These are phyloP conservation scores for Carex parvula DNA, from an alignment of 176 grass and related monocot genomes.

Conservation along the genomic window DNA sequence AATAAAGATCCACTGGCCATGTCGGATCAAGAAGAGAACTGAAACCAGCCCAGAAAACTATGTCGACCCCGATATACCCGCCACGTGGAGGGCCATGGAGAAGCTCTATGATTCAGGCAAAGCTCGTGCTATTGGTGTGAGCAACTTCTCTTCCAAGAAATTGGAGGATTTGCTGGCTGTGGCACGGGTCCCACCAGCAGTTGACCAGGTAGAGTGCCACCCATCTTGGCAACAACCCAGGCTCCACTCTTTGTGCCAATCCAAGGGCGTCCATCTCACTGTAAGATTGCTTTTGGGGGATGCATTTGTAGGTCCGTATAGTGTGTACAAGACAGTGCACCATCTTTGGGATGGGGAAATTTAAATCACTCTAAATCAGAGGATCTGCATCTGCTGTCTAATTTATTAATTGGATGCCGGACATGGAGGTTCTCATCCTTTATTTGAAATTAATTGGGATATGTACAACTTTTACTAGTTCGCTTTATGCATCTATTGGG, in stretches of 20 bases:
- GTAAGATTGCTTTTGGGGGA: slow-evolving; percentile 37
- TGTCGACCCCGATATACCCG: slow-evolving; percentile 34
- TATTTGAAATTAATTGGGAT: not conserved
- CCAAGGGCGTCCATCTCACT: slow-evolving; percentile 46
- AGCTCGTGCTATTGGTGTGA: slow-evolving; percentile 47
- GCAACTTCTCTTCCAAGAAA: slow-evolving; percentile 54
- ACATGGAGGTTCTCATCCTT: not conserved
- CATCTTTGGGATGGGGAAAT: slow-evolving; percentile 64
- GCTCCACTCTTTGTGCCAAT: slow-evolving; percentile 40
- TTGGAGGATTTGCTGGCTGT: slow-evolving; percentile 38
- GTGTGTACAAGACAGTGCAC: slow-evolving; percentile 38
- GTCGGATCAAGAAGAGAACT: slow-evolving; percentile 34
- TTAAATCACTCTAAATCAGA: slow-evolving; percentile 14
- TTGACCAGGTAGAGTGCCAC: slow-evolving; percentile 58
- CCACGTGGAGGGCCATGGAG: slow-evolving; percentile 56
- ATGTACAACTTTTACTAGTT: not conserved
- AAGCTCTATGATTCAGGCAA: slow-evolving; percentile 40
- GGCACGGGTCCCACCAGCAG: slow-evolving; percentile 44
- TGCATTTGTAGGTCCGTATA: slow-evolving; percentile 18
- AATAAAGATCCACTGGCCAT: slow-evolving; percentile 41
- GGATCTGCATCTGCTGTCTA: not conserved
- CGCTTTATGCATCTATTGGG: not conserved
- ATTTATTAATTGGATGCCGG: not conserved
- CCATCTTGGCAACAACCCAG: slow-evolving; percentile 42
- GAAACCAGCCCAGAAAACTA: slow-evolving; percentile 32